Percentiles rank a stretch among this genome's conserved stretches.
These are phyloP conservation scores for Pelargonium myrrhifolium DNA, from an alignment of 441 rosid species.

Conservation along the genomic window DNA sequence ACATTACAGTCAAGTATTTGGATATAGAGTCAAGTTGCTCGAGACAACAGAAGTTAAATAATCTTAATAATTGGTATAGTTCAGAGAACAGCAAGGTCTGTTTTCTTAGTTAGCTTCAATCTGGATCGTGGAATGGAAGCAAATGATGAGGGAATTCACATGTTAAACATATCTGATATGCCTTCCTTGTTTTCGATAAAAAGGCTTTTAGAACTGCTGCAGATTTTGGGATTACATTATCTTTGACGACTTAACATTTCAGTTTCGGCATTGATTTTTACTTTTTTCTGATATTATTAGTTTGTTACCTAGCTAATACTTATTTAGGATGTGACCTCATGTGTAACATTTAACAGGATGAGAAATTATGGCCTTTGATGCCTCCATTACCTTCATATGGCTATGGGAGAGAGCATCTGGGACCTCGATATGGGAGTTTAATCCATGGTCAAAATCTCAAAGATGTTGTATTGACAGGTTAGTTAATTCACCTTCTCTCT, in stretches of 20 bases:
- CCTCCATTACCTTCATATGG: constrained; percentile 95
- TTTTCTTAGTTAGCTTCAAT: background rate
- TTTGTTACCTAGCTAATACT: background rate
- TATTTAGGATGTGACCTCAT: background rate
- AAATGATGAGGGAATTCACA: no score
- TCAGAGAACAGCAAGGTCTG: background rate
- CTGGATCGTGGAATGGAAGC: background rate
- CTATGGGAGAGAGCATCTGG: constrained; percentile 77
- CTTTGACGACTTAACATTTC: background rate
- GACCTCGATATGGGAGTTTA: constrained; percentile 92
- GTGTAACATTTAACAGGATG: constrained; percentile 42
- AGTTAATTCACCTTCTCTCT: constrained; percentile 16
- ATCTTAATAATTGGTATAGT: background rate
- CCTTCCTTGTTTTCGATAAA: background rate
- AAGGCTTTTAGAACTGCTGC: background rate
- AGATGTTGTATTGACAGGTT: constrained; percentile 83
- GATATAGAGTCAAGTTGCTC: background rate
- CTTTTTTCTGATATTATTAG: background rate
- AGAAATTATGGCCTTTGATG: constrained; percentile 79
- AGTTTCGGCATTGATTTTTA: background rate
- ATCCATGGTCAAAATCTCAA: constrained; percentile 93
- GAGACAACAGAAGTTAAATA: background rate
- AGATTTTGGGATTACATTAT: background rate
- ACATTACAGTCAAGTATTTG: background rate
- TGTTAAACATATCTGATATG: no score